phyloP scores from a whole-genome alignment of 768 basidiomycete species.

The Termitomyces sp. region DNA sequence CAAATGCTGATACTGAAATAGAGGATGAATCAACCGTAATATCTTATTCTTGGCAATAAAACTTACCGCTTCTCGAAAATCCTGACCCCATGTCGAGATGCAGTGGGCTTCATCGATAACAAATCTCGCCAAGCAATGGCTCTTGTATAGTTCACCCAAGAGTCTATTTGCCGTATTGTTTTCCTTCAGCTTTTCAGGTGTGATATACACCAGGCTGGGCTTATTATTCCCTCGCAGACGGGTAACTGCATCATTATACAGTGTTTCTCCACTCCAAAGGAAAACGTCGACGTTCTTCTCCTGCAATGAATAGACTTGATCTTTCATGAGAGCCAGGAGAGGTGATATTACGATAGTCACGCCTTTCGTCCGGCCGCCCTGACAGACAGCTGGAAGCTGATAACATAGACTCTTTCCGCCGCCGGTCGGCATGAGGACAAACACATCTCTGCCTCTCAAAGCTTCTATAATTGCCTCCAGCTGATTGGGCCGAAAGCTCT shows the following conservation, averaged over 20 bases:
- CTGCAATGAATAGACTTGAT: conserved; percentile 72
- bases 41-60: not conserved
- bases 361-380: conserved; percentile 62
- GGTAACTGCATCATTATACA: conserved; percentile 31
- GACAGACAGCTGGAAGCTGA: conserved; percentile 86
- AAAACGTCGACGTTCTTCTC: conserved; percentile 65
- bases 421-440: conserved; percentile 95
- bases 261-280: conserved; percentile 56
- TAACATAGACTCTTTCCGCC: conserved; percentile 88
- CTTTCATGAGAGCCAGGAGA: conserved; percentile 80
- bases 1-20: conserved; percentile 59
- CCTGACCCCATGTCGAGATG: conserved; percentile 90
- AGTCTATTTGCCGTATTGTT: conserved; percentile 50
- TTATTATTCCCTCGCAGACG: conserved; percentile 40
- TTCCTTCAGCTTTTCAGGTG: conserved; percentile 81
- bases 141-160: conserved; percentile 50
- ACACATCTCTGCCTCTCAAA: conserved; percentile 77
- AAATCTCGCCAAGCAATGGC: conserved; percentile 70
- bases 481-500: conserved; percentile 76
- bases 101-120: conserved; percentile 97
- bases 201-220: conserved; percentile 77
- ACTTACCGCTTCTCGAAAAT: conserved; percentile 80
- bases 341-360: conserved; percentile 91
- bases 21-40: not conserved
- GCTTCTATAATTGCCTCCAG: conserved; percentile 80